These are phyloP conservation scores for Aristolochia fimbriata DNA, from an alignment of 164 flowering plant genomes.

Conservation along the genomic window DNA sequence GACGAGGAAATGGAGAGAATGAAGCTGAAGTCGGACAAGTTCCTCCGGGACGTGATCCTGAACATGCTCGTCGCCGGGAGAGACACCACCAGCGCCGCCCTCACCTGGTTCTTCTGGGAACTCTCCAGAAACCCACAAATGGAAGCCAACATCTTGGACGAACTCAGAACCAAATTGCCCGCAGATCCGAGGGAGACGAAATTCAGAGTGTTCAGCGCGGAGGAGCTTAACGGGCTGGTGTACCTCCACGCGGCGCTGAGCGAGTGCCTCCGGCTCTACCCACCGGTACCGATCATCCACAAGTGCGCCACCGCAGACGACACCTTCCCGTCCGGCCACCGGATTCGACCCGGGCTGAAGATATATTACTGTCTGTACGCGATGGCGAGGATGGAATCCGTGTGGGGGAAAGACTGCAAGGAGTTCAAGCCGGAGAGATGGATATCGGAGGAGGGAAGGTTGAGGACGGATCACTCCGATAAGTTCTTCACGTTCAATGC, in stretches of 20 bases:
- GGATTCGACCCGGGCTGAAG: slow-evolving; percentile 12
- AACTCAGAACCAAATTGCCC: too few relatives aligned
- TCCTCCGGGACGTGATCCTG: slow-evolving; percentile 20
- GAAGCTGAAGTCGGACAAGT: slow-evolving; percentile 9
- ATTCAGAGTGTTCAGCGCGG: slow-evolving; percentile 6
- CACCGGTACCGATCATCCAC: slow-evolving; percentile 32
- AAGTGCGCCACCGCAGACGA: slow-evolving; percentile 16
- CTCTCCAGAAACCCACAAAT: slow-evolving; percentile 19
- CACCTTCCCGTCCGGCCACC: slow-evolving; percentile 32
- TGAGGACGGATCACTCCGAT: slow-evolving; percentile 15
- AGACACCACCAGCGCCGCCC: slow-evolving; percentile 26
- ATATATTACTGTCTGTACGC: slow-evolving; percentile 18
- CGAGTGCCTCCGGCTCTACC: slow-evolving; percentile 38
- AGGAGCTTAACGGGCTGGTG: slow-evolving; percentile 11
- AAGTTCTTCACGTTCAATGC: slow-evolving; percentile 35
- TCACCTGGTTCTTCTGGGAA: slow-evolving; percentile 35
- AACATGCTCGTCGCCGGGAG: slow-evolving; percentile 26
- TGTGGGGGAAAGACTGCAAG: slow-evolving; percentile 47
- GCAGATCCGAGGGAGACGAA: too few relatives aligned
- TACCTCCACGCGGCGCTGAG: slow-evolving; percentile 36
- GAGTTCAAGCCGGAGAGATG: slow-evolving; percentile 53
- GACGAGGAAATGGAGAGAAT: slow-evolving; percentile 2
- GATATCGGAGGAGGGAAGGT: slow-evolving; percentile 24
- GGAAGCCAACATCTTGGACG: slow-evolving; percentile 21
- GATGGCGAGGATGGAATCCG: slow-evolving; percentile 28